A percentile compares a stretch with the other conserved stretches of the same genome.
These are phyloP conservation scores for Emmonsiellopsis sp. DNA, from an alignment of 2,329 filamentous ascomycete species.

Conservation along the genomic window DNA sequence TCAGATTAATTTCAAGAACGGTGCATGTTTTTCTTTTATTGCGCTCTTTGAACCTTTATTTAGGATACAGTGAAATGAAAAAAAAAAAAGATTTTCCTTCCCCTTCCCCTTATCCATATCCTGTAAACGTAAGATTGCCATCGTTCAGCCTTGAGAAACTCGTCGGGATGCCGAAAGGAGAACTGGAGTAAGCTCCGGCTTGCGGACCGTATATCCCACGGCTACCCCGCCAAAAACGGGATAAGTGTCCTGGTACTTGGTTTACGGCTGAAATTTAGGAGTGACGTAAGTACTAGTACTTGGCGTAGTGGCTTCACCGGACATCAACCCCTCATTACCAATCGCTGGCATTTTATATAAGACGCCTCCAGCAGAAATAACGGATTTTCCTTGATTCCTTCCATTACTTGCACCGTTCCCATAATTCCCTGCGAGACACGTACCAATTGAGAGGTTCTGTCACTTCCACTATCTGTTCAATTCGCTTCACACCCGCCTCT, in stretches of 20 bases:
- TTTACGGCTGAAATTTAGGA: background rate
- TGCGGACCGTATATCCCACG: background rate
- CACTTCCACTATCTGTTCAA: background rate
- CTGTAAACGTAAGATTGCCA: too few relatives aligned
- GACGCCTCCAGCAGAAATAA: too few relatives aligned
- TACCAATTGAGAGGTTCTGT: background rate
- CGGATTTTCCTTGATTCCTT: too few relatives aligned
- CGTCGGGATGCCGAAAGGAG: background rate
- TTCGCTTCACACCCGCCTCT: background rate
- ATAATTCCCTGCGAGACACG: background rate
- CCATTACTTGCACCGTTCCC: background rate
- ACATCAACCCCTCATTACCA: background rate
- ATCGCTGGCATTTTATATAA: background rate
- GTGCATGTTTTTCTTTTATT: too few relatives aligned
- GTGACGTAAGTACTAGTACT: background rate
- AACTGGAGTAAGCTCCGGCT: background rate
- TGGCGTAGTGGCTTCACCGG: too few relatives aligned
- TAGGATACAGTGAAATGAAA: too few relatives aligned
- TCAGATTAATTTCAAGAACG: too few relatives aligned
- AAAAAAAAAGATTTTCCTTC: too few relatives aligned
- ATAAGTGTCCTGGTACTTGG: background rate
- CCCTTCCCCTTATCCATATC: too few relatives aligned
- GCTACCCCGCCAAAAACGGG: background rate
- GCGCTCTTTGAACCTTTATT: too few relatives aligned
- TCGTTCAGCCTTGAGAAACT: background rate